phyloP scores from a whole-genome alignment of 1,284 basidiomycete species.

The Veloporphyrellus conicus region DNA sequence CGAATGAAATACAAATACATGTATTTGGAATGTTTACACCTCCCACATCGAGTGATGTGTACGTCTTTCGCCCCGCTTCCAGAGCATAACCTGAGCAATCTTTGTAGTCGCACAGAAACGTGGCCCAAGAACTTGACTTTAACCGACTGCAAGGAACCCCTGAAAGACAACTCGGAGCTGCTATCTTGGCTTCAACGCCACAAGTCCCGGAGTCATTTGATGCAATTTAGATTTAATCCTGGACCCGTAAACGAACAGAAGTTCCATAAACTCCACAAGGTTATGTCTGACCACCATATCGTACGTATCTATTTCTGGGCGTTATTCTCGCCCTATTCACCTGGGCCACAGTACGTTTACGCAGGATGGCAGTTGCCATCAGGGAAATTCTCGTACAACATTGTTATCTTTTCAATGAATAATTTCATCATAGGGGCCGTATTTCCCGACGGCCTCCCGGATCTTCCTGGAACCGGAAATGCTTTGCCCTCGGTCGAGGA shows the following conservation, averaged over 20 bases:
- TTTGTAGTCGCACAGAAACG: conserved; percentile 43
- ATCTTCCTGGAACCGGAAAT: conserved; percentile 35
- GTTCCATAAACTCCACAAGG: conserved; percentile 38
- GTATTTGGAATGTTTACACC: conserved; percentile 35
- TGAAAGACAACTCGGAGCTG: conserved; percentile 40
- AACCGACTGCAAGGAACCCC: conserved; percentile 40
- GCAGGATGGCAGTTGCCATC: conserved; percentile 51
- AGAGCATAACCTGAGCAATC: conserved; percentile 2
- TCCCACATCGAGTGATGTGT: conserved; percentile 32
- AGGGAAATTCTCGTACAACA: conserved; percentile 42
- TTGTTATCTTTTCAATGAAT: conserved; percentile 48
- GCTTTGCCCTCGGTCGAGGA: conserved; percentile 18
- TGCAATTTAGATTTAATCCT: conserved; percentile 31
- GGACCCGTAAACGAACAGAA: conserved; percentile 37
- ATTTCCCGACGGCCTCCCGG: conserved; percentile 59
- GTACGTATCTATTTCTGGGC: conserved; percentile 35
- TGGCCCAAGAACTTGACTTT: conserved; percentile 54
- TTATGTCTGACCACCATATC: conserved; percentile 41
- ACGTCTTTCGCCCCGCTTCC: conserved; percentile 11
- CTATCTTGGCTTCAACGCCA: conserved; percentile 47
- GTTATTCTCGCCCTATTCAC: conserved; percentile 9
- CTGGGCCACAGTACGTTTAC: conserved; percentile 48
- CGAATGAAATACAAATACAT: conserved; percentile 44
- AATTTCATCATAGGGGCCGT: conserved; percentile 44
- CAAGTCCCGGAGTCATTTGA: conserved; percentile 32